Percentiles rank a stretch among this genome's conserved stretches.
phyloP scores from a whole-genome alignment of 306 rosid genomes.

The Cucumis sativus region Cucumber_9930_V3 NC_026655.2:2592501-2593000 shows the following conservation, averaged over 20 bases:
- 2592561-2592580: background rate
- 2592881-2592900: constrained; percentile 20
- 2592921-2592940: background rate
- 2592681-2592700: constrained; percentile 15
- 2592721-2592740: constrained; percentile 9
- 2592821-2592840: constrained; percentile 34
- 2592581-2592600: background rate
- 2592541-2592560: constrained; percentile 1
- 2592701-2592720: constrained; percentile 12
- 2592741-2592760: constrained; percentile 3
- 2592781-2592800: constrained; percentile 16
- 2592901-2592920: background rate
- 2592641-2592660: constrained; percentile 7
- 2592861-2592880: constrained; percentile 25
- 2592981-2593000: background rate
- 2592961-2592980: background rate
- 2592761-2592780: constrained; percentile 5
- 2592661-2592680: constrained; percentile 15
- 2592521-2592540: background rate
- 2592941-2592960: background rate
- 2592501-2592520: background rate
- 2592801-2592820: constrained; percentile 45
- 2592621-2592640: constrained; percentile 5
- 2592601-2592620: constrained; percentile 23
- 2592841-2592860: constrained; percentile 26